A percentile compares a stretch with the other conserved stretches of the same genome.
phyloP scores from a whole-genome alignment of 2,329 filamentous ascomycete genomes.

The Claviceps quebecensis region DNA sequence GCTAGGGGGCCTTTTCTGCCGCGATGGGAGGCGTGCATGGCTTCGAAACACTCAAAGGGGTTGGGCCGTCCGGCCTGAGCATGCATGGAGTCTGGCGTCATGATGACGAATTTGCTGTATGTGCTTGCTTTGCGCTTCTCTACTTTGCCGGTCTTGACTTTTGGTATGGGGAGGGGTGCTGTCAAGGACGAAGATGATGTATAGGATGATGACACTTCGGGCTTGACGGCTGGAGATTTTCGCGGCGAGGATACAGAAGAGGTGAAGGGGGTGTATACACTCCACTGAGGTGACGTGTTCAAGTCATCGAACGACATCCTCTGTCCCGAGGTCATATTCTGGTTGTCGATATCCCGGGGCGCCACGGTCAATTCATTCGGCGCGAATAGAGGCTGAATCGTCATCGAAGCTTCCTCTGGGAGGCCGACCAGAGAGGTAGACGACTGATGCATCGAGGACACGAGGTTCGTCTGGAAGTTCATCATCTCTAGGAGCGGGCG shows the following conservation, averaged over 20 bases:
- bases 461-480: slow-evolving; percentile 18
- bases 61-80: slow-evolving; percentile 36
- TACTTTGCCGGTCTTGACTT: slow-evolving; percentile 25
- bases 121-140: slow-evolving; percentile 16
- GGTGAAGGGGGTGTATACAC: slow-evolving; percentile 8
- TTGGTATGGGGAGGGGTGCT: slow-evolving; percentile 24
- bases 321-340: slow-evolving; percentile 17
- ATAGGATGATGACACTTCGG: slow-evolving; percentile 7
- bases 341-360: slow-evolving; percentile 28
- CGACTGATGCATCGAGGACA: slow-evolving; percentile 12
- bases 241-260: slow-evolving; percentile 16
- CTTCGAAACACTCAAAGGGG: slow-evolving; percentile 41
- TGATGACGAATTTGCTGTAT: slow-evolving; percentile 37
- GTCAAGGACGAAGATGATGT: slow-evolving; percentile 8
- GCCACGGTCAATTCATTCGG: slow-evolving; percentile 17
- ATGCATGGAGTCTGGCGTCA: slow-evolving; percentile 39
- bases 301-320: slow-evolving; percentile 26
- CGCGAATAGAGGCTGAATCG: slow-evolving; percentile 24
- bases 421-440: slow-evolving; percentile 3
- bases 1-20: slow-evolving; percentile 43
- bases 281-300: slow-evolving; percentile 18
- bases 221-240: slow-evolving; percentile 15
- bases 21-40: slow-evolving; percentile 35
- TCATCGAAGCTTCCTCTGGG: slow-evolving; percentile 21
- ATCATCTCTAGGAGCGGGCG: slow-evolving; percentile 14